Base-by-base conservation (phyloP, 805 yeast species). In the Cyberlindnera misumaiensis region DNA sequence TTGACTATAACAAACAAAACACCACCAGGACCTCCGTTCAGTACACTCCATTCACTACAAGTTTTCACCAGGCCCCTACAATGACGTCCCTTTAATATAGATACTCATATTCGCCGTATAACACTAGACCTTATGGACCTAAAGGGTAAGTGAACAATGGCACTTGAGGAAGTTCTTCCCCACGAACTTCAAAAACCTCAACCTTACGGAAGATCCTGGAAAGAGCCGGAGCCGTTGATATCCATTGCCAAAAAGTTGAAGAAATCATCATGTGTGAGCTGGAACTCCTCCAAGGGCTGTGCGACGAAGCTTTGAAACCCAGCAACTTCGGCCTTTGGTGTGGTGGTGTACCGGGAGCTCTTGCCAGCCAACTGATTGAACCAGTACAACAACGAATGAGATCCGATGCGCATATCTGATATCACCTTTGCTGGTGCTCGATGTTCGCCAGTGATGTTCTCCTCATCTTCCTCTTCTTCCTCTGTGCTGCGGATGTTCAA, bases 351-450 rank as follows among this genome's bases (percentile, higher is more conserved):
- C 24, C 30, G 4, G 16, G 18, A 27, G 11, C 27, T 41, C 27
- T 49, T 47, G 3, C 44, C 46, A 2, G 56, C 48, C 15, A 48
- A 38, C 36, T 55, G 50, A 30, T 52, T 52, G 40, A 58, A 48
- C 55, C 58, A 54, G 36, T 49, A 50, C n/a, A 60, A 42, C 16
- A 59, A 38, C 3, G 57, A 51, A 41, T 58, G 59, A 12, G 61
- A 56, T 16, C 58, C 59, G 22, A 58, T 49, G 29, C 60, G 48
- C 57, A 59, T 57, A 40, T 59, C 63, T 1, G 62, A 51, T 30
- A 65, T 58, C 12, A 66, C 68, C 36, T 55, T 56, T 11, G 61
- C 58, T 4, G 65, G 65, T 34, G 59, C 64, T 38, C 50, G 44
- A 11, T 46, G 32, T 16, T 48, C 55, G 13, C 56, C 56, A 4